phyloP scores from a whole-genome alignment of 129 eudicot species.

The Helichrysum umbraculigerum region DNA sequence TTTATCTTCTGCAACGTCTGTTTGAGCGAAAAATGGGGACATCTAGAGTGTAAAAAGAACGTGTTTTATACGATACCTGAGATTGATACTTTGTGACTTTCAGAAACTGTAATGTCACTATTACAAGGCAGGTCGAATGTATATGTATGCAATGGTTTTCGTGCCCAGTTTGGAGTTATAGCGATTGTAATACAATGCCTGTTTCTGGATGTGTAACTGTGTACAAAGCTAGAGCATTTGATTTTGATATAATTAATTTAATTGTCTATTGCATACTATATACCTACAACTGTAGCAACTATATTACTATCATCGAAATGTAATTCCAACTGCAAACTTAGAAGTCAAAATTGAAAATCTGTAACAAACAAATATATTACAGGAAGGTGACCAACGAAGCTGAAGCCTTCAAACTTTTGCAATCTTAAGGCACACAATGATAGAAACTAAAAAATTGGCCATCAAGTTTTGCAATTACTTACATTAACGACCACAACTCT shows the following conservation, averaged over 20 bases:
- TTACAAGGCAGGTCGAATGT: background rate
- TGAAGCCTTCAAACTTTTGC: background rate
- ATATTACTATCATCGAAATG: background rate
- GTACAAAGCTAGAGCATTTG: background rate
- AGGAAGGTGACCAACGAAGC: background rate
- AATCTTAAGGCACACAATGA: background rate
- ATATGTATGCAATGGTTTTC: background rate
- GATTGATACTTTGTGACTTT: background rate
- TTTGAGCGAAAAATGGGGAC: conserved; percentile 65
- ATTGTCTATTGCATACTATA: background rate
- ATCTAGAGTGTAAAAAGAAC: background rate
- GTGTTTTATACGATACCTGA: background rate
- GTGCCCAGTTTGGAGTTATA: background rate
- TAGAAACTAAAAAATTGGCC: background rate
- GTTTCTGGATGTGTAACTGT: background rate
- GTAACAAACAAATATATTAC: background rate
- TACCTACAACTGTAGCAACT: background rate
- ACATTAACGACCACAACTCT: background rate
- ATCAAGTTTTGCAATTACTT: background rate
- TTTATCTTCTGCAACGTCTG: conserved; percentile 56
- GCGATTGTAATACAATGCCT: background rate
- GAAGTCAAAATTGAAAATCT: background rate
- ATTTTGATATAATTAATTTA: too few relatives aligned
- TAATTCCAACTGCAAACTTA: too few relatives aligned
- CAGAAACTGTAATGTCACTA: background rate